These are phyloP conservation scores for Sporisorium exsertum DNA, from an alignment of 1,284 basidiomycete genomes.

Conservation along the genomic window DNA sequence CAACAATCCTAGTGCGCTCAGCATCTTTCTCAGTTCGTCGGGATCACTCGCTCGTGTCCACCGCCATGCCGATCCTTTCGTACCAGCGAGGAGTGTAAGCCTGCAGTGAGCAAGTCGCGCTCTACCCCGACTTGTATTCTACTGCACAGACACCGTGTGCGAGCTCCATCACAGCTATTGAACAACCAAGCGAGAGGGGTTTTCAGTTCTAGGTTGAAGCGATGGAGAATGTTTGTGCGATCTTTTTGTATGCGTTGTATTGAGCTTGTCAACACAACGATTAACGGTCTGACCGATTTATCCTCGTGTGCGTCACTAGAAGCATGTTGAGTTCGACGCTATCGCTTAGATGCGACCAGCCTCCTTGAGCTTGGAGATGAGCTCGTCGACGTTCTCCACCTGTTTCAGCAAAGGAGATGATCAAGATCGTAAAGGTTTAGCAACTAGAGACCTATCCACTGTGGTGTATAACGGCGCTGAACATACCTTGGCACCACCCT, in stretches of 20 bases:
- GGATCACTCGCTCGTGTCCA: too few species aligned
- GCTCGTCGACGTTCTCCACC: constrained; percentile 87
- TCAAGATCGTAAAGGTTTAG: background rate
- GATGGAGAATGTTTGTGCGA: background rate
- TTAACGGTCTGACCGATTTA: background rate
- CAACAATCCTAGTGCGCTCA: background rate
- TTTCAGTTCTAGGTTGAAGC: constrained; percentile 3
- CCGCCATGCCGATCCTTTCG: too few species aligned
- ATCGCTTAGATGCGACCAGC: constrained; percentile 77
- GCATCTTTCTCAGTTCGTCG: background rate
- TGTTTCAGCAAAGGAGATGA: constrained; percentile 64
- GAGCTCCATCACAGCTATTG: background rate
- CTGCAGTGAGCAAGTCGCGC: too few species aligned
- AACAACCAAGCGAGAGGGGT: background rate
- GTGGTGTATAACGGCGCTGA: too few species aligned
- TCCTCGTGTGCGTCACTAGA: background rate
- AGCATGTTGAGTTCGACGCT: background rate
- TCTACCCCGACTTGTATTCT: too few species aligned
- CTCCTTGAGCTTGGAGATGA: constrained; percentile 89
- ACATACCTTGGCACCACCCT: constrained; percentile 89
- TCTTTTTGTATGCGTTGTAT: background rate
- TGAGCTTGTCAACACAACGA: background rate
- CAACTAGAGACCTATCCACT: background rate
- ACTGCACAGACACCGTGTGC: too few species aligned
- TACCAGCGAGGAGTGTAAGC: too few species aligned